phyloP scores from a whole-genome alignment of 2,329 filamentous ascomycete species.

The Fusarium sp. region DNA sequence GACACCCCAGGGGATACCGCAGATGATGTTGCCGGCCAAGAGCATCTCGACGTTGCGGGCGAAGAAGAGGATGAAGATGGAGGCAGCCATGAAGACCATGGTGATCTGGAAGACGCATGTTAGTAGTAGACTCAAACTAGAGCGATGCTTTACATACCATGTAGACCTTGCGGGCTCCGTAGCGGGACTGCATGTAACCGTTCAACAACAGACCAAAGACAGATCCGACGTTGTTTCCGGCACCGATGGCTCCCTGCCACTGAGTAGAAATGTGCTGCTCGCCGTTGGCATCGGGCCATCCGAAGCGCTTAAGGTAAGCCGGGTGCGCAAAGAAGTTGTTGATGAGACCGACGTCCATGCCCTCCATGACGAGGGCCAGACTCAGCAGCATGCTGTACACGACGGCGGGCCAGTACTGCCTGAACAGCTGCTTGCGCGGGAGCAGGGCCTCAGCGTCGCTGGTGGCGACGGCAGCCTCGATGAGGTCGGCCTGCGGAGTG shows the following conservation, averaged over 20 bases:
- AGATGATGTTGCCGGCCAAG: constrained; percentile 61
- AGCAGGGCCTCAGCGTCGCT: constrained; percentile 50
- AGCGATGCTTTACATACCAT: constrained; percentile 54
- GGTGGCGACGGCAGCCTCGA: constrained; percentile 52
- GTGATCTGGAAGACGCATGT: constrained; percentile 43
- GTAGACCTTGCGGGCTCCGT: constrained; percentile 64
- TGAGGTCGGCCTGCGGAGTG: constrained; percentile 49
- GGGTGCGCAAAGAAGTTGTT: constrained; percentile 61
- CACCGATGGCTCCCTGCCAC: constrained; percentile 66
- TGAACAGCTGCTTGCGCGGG: constrained; percentile 52
- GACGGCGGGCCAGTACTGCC: constrained; percentile 50
- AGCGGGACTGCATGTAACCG: constrained; percentile 63
- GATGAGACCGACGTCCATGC: constrained; percentile 59
- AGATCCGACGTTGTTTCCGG: constrained; percentile 63
- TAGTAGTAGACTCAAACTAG: neutral
- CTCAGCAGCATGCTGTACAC: constrained; percentile 51
- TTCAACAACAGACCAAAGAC: constrained; percentile 66
- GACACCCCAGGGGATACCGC: constrained; percentile 63
- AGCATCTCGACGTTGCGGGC: constrained; percentile 57
- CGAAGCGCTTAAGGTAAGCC: constrained; percentile 61
- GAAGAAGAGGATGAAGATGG: constrained; percentile 67
- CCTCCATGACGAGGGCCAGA: constrained; percentile 57
- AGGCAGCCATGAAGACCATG: constrained; percentile 56
- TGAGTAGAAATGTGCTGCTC: constrained; percentile 59
- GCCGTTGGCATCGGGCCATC: constrained; percentile 52